Conservation (phyloP, 2,329 filamentous ascomycete genomes). For the Talaromyces amestolkiae region DNA sequence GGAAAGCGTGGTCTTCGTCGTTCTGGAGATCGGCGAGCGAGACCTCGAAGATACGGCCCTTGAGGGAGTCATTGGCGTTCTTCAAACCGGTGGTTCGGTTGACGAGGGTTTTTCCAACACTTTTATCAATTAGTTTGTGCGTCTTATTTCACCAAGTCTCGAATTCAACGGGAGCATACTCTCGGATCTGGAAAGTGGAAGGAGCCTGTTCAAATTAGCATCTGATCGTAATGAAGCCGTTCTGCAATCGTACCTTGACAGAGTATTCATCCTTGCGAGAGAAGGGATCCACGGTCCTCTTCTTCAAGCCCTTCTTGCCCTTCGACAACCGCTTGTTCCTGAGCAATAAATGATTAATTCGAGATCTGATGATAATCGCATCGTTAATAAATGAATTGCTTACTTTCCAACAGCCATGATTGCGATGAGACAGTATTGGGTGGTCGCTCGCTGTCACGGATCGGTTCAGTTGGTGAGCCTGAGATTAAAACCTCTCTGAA, state of each 20-base stretch:
- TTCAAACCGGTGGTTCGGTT: conserved; percentile 99
- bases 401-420: conserved; percentile 82
- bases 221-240: not conserved
- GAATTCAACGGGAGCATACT: conserved; percentile 63
- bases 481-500: conserved; percentile 11
- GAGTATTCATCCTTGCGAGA: conserved; percentile 99
- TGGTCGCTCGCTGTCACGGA: conserved; percentile 25
- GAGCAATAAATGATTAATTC: conserved; percentile 17
- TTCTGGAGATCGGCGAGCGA: conserved; percentile 99
- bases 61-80: conserved; percentile 99
- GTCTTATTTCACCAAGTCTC: conserved; percentile 16
- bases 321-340: conserved; percentile 99
- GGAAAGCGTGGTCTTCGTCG: conserved; percentile 99
- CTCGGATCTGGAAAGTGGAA: conserved; percentile 90
- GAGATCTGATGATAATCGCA: not conserved
- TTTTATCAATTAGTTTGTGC: conserved; percentile 43
- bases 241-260: conserved; percentile 68
- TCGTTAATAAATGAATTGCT: conserved; percentile 30
- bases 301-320: conserved; percentile 99
- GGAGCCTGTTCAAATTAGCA: conserved; percentile 62
- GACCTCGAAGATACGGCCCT: conserved; percentile 98
- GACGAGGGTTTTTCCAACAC: conserved; percentile 99
- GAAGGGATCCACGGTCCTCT: conserved; percentile 97
- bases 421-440: conserved; percentile 50
- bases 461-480: conserved; percentile 23